Percentiles rank a stretch among this genome's conserved stretches.
Evolutionary conservation across 306 rosid species (phyloP).

Genomic region (Notholithocarpus densiflorus): DNA sequence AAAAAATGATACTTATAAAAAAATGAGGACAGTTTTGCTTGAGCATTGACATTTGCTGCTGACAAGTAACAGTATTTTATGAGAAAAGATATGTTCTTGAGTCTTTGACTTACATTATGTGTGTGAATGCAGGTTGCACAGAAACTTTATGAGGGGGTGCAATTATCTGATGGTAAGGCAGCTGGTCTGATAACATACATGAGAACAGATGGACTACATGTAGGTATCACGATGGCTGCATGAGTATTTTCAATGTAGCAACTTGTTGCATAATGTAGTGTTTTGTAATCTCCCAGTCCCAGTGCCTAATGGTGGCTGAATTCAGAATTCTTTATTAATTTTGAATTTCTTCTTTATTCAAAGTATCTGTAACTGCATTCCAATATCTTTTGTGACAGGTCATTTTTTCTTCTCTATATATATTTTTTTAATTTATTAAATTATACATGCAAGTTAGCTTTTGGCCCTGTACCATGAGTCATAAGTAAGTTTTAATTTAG

Average conservation of each 20-base stretch:
- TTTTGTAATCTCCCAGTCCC: background rate
- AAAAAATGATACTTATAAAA: background rate
- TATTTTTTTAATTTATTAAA: too few species aligned
- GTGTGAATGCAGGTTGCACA: constrained; percentile 81
- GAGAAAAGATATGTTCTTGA: background rate
- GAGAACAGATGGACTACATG: constrained; percentile 94
- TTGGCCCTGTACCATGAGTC: too few species aligned
- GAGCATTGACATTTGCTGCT: background rate
- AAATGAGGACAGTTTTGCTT: background rate
- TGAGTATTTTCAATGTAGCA: constrained; percentile 18
- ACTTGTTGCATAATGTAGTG: background rate
- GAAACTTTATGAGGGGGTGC: constrained; percentile 93
- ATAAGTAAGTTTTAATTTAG: background rate
- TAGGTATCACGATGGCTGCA: constrained; percentile 58
- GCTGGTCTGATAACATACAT: constrained; percentile 82
- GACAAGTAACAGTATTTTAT: background rate
- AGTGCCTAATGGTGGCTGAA: background rate
- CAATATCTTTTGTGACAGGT: background rate
- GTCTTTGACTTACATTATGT: constrained; percentile 14
- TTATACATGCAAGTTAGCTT: too few species aligned
- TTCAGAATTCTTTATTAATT: background rate
- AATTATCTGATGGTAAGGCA: constrained; percentile 67
- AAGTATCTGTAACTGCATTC: too few species aligned
- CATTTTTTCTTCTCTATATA: too few species aligned
- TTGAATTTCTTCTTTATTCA: background rate